Conservation (phyloP, 441 rosid species). For the Syzygium malaccense region DNA sequence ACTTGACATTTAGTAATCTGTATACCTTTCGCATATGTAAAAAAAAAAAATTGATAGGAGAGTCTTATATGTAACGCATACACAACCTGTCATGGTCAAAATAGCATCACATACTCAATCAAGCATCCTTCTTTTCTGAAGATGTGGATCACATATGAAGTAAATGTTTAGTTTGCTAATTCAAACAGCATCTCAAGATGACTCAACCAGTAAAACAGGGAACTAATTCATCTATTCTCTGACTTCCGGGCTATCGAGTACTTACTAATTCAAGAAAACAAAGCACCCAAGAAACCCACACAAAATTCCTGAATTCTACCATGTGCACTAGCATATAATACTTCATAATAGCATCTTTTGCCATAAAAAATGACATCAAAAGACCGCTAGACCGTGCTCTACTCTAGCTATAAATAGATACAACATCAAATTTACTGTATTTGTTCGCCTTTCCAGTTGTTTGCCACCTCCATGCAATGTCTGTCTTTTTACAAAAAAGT, state of each 20-base stretch:
- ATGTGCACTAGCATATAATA: background rate
- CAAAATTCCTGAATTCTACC: background rate
- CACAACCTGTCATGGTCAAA: background rate
- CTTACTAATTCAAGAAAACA: background rate
- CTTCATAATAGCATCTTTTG: background rate
- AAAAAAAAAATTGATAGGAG: background rate
- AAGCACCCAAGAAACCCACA: background rate
- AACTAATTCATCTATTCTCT: background rate
- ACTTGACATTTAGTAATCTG: background rate
- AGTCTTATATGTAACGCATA: background rate
- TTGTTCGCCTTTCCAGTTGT: background rate
- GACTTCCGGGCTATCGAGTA: background rate
- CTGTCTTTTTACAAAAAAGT: background rate
- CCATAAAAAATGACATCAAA: background rate
- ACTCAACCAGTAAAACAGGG: background rate
- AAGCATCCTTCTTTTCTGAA: background rate
- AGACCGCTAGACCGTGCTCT: background rate
- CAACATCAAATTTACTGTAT: rapidly evolving
- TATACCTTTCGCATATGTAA: rapidly evolving
- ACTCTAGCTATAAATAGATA: background rate
- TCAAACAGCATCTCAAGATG: background rate
- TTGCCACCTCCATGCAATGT: background rate
- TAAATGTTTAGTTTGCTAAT: background rate
- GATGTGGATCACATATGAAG: background rate
- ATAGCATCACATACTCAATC: background rate